A percentile compares a stretch with the other conserved stretches of the same genome.
phyloP scores from a whole-genome alignment of 768 basidiomycete species.

The Leccinum aurantiacum region DNA sequence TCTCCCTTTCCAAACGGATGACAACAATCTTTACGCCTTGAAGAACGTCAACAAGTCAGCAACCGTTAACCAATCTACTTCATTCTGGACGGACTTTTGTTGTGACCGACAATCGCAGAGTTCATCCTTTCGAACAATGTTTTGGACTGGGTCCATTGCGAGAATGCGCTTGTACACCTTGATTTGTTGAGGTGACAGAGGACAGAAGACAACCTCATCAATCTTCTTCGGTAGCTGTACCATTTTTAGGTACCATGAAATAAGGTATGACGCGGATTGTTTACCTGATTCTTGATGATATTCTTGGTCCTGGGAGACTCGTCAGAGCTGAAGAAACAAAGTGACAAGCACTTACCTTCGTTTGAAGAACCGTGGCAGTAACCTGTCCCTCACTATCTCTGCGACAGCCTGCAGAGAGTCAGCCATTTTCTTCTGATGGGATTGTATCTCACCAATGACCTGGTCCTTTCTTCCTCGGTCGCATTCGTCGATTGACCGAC shows the following conservation, averaged over 20 bases:
- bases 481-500: conserved; percentile 67
- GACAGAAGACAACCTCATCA: conserved; percentile 94
- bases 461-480: conserved; percentile 58
- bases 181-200: conserved; percentile 70
- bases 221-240: conserved; percentile 79
- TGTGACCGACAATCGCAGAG: conserved; percentile 68
- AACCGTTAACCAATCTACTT: neutral
- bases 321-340: neutral
- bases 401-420: conserved; percentile 51
- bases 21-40: conserved; percentile 61
- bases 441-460: conserved; percentile 43
- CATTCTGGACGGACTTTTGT: conserved; percentile 44
- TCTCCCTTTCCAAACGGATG: conserved; percentile 44
- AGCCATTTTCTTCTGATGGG: neutral
- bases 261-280: neutral
- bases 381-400: conserved; percentile 54
- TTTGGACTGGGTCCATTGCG: conserved; percentile 61
- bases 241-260: neutral
- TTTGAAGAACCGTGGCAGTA: conserved; percentile 83
- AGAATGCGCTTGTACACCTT: conserved; percentile 73
- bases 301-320: conserved; percentile 60
- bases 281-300: conserved; percentile 68
- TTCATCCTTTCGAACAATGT: conserved; percentile 69
- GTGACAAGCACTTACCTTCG: conserved; percentile 51
- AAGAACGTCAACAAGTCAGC: conserved; percentile 22